Evolutionary conservation across 2,329 filamentous ascomycete genomes (phyloP).

Genomic region (Alternaria ventricosa): DNA sequence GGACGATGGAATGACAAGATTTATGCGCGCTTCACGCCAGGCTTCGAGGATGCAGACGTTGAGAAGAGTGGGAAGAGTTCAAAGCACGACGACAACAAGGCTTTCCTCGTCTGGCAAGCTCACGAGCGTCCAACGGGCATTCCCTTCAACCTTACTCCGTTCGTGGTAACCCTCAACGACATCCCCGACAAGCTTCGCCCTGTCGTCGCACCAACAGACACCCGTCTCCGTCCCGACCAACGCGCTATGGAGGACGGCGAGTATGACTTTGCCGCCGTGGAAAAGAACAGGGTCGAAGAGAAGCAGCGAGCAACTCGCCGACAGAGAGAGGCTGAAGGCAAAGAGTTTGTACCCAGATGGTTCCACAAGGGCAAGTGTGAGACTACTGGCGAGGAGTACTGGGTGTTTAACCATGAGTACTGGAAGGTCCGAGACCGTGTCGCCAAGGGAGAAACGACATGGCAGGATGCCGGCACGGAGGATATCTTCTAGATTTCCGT

Average conservation of each 20-base stretch:
- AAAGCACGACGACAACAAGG: constrained; percentile 71
- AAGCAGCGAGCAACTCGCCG: constrained; percentile 81
- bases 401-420: constrained; percentile 88
- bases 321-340: constrained; percentile 75
- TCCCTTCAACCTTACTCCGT: constrained; percentile 96
- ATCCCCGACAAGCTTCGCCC: constrained; percentile 80
- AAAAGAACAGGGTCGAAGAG: constrained; percentile 95
- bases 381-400: constrained; percentile 86
- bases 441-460: constrained; percentile 65
- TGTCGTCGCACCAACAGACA: constrained; percentile 89
- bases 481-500: constrained; percentile 68
- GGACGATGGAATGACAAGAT: constrained; percentile 98
- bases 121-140: constrained; percentile 81
- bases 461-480: constrained; percentile 71
- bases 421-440: constrained; percentile 77
- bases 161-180: constrained; percentile 92
- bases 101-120: constrained; percentile 92
- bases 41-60: constrained; percentile 77
- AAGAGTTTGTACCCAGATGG: constrained; percentile 86
- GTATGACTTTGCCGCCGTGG: constrained; percentile 88
- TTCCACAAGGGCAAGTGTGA: constrained; percentile 76
- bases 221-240: constrained; percentile 90
- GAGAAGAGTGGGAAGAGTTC: constrained; percentile 48
- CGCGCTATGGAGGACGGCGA: constrained; percentile 98
- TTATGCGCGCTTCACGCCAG: constrained; percentile 90